These are phyloP conservation scores for Sugiyamaella paludigena DNA, from an alignment of 1,139 yeast species.

Conservation along the genomic window DNA sequence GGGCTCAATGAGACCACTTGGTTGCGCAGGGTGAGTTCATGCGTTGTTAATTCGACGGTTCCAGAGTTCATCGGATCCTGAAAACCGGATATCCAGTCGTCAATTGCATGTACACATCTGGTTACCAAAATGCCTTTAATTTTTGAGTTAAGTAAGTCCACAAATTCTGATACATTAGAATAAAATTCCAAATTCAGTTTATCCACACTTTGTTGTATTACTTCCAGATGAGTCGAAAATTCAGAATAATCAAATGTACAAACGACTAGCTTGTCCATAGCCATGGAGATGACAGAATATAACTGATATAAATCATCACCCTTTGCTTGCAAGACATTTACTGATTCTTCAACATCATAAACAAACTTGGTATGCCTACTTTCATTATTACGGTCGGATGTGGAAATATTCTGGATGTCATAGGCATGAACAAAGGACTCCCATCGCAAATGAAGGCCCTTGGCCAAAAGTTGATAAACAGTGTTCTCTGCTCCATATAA, in stretches of 20 bases:
- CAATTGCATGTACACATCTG: slow-evolving; percentile 34
- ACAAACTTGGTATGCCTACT: slow-evolving; percentile 44
- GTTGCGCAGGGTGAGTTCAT: slow-evolving; percentile 45
- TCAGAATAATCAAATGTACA: slow-evolving; percentile 30
- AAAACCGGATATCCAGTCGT: slow-evolving; percentile 31
- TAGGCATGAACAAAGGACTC: slow-evolving; percentile 50
- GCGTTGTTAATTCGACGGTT: slow-evolving; percentile 27
- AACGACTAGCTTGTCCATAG: slow-evolving; percentile 36
- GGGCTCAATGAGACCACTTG: slow-evolving; percentile 47
- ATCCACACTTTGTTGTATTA: slow-evolving; percentile 46
- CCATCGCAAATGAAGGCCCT: slow-evolving; percentile 52
- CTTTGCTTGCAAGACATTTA: slow-evolving; percentile 40
- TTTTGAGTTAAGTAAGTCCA: slow-evolving; percentile 43
- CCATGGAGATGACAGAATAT: slow-evolving; percentile 24
- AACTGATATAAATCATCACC: slow-evolving; percentile 33
- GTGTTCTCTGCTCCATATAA: slow-evolving; percentile 42
- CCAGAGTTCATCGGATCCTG: slow-evolving; percentile 17
- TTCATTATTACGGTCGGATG: slow-evolving; percentile 37
- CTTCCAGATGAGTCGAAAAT: slow-evolving; percentile 31
- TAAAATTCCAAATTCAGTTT: slow-evolving; percentile 46
- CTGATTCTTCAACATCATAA: slow-evolving; percentile 42
- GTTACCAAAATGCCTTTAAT: slow-evolving; percentile 40
- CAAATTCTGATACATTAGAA: slow-evolving; percentile 42
- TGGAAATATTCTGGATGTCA: slow-evolving; percentile 38
- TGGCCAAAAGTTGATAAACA: slow-evolving; percentile 36